These are phyloP conservation scores for Ophiostoma australiae DNA, from an alignment of 2,329 filamentous ascomycete species.

Conservation along the genomic window DNA sequence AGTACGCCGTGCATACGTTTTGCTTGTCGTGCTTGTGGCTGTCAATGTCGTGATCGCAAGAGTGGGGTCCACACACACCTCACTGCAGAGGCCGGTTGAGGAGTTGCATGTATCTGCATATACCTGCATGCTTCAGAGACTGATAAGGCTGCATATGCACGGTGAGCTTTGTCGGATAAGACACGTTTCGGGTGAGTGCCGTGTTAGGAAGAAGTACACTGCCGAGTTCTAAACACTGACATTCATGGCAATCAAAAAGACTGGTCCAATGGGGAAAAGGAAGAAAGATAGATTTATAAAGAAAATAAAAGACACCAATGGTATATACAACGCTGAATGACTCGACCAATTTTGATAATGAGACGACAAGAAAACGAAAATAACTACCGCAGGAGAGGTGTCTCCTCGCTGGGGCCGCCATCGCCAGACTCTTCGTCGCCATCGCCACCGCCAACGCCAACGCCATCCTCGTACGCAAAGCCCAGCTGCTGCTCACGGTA, in stretches of 20 bases:
- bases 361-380: not conserved
- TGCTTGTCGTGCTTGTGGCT: not conserved
- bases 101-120: not conserved
- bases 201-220: not conserved
- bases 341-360: slow-evolving; percentile 4
- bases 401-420: slow-evolving; percentile 28
- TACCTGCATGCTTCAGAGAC: not conserved
- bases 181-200: not conserved
- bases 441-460: not conserved
- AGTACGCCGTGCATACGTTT: not conserved
- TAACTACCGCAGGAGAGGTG: slow-evolving; percentile 31
- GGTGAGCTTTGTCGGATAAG: not conserved
- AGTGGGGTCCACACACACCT: not conserved
- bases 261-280: no score
- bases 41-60: slow-evolving; percentile 5
- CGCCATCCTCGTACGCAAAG: slow-evolving; percentile 15
- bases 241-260: not conserved
- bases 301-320: not conserved
- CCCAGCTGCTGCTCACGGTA: slow-evolving; percentile 32
- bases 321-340: slow-evolving; percentile 1
- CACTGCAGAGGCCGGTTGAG: no score
- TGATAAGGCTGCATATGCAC: not conserved
- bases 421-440: not conserved
- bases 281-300: not conserved
- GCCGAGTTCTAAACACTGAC: not conserved